Conservation (phyloP, 352 stramenopile species). For the Pythium dissotocum region DNA sequence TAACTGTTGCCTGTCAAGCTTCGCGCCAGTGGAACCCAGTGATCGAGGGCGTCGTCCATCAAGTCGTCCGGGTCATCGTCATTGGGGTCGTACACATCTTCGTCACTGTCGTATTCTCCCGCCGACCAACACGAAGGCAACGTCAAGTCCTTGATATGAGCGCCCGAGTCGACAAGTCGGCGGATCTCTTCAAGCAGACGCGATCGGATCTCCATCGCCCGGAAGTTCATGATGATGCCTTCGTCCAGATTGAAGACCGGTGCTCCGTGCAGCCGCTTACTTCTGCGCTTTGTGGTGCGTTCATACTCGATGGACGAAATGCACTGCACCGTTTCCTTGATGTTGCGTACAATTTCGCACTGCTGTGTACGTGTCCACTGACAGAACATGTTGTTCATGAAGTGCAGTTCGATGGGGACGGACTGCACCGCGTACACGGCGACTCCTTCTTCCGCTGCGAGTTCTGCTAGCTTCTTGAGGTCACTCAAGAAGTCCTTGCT, state of each 20-base stretch:
- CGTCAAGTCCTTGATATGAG: not conserved
- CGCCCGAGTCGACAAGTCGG: not conserved
- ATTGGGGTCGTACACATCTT: not conserved
- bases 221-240: not conserved
- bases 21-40: not conserved
- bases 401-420: not conserved
- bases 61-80: not conserved
- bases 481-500: not conserved
- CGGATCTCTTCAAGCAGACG: not conserved
- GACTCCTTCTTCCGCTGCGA: not conserved
- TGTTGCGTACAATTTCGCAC: not conserved
- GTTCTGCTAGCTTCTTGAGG: not conserved
- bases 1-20: not conserved
- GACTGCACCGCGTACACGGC: not conserved
- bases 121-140: not conserved
- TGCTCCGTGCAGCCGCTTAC: not conserved
- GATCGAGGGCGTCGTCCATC: not conserved
- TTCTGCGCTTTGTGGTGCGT: not conserved
- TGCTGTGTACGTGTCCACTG: not conserved
- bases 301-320: not conserved
- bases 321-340: not conserved
- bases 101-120: not conserved
- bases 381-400: not conserved
- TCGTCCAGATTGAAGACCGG: not conserved
- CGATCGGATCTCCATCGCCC: not conserved